Evolutionary conservation across 179 eudicot genomes (phyloP), one percentile per base, ranked within the genome.

Genomic region (Silene noctiflora): DNA sequence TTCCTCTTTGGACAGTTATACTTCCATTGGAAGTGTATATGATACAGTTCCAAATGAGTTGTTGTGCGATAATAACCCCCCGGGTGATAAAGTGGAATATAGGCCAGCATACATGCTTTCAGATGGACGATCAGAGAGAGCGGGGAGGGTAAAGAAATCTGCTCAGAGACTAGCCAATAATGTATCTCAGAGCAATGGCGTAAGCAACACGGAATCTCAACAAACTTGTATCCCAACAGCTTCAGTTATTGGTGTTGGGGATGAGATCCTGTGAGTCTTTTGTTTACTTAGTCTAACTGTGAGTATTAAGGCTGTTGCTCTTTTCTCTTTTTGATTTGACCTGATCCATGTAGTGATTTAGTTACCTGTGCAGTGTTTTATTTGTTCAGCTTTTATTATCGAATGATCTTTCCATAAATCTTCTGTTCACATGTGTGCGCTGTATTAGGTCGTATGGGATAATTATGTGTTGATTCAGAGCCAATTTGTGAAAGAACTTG

Each of bases 111-210:
- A 93, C 77, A 74, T 84, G 81, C 98, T 95, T 84, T 72, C 96
- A 21, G 99, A 95, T 78, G 99, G 99, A 83, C 88, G 99, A 80
- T 84, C 88, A 76, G 99, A 95, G 85, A 89, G 99, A 82, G 98
- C 99, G 27, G 99, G 99, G 56, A 90, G 99, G 81, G 87, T 81
- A 74, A 95, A 77, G 80, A 93, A 88, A 84, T 75, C 74, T 61
- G 55, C 82, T 72, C 82, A 79, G 79, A 83, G 75, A 58, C 77
- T 64, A 74, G 72, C 66, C 67, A 78, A 69, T 69, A 63, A 71
- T 63, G 71, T 53, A 62, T 75, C 90, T 75, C 78, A 76, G 53
- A 78, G 82, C 82, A 95, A 93, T 82, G 99, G 92, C 70, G 20
- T 83, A 44, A 76, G 80, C 77, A 75, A 72, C 65, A 76, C 68